These are phyloP conservation scores for Cordyceps cateniannulata DNA, from an alignment of 2,329 filamentous ascomycete genomes.

Conservation along the genomic window DNA sequence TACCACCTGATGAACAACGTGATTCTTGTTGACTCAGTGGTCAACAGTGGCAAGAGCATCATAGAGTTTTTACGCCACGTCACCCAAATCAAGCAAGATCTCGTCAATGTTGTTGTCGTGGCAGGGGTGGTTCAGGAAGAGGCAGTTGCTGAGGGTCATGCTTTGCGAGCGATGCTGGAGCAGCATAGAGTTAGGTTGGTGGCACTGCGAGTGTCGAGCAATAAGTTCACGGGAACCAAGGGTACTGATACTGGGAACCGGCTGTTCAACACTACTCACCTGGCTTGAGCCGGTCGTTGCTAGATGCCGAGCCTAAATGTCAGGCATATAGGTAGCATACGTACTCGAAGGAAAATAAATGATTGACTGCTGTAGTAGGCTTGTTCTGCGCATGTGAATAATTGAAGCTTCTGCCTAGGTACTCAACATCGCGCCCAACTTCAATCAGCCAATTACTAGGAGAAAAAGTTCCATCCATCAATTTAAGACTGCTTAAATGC, in stretches of 20 bases:
- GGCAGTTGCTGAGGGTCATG: constrained; percentile 16
- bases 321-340: too few relatives aligned
- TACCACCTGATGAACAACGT: constrained; percentile 38
- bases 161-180: constrained; percentile 17
- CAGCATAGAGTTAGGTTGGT: constrained; percentile 33
- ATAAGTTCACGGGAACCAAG: constrained; percentile 47
- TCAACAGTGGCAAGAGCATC: constrained; percentile 50
- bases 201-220: constrained; percentile 48
- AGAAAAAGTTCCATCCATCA: too few relatives aligned
- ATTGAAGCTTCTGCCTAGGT: too few relatives aligned
- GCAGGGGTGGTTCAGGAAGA: constrained; percentile 47
- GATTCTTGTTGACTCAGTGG: constrained; percentile 53
- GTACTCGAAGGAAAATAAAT: too few relatives aligned
- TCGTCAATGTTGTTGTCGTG: constrained; percentile 44
- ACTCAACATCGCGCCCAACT: too few relatives aligned
- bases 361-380: too few relatives aligned
- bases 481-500: too few relatives aligned
- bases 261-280: constrained; percentile 50
- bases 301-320: too few relatives aligned
- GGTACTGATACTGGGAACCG: constrained; percentile 52
- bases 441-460: too few relatives aligned
- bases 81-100: constrained; percentile 26
- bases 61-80: constrained; percentile 42
- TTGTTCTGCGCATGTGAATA: too few relatives aligned
- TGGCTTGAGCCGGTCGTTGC: constrained; percentile 22